Evolutionary conservation across 1,284 basidiomycete genomes (phyloP), one percentile per base, ranked within the genome.

Genomic region (Leccinum huronense): DNA sequence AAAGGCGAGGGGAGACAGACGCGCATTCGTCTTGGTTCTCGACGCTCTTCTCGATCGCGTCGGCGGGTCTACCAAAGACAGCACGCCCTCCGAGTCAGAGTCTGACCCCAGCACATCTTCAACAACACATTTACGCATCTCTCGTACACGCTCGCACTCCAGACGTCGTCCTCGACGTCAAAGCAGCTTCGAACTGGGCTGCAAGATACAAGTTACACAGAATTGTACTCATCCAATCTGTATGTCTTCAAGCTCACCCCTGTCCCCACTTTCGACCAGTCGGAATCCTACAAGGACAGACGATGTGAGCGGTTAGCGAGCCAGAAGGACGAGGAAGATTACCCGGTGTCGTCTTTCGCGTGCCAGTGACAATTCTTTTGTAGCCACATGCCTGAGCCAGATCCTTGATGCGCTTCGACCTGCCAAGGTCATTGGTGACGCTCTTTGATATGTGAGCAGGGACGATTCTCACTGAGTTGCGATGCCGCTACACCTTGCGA

Each of bases 261-360:
- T n/a, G 9, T 19, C 19, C 48, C 14, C 27, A 5, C 53, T 99
- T 78, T 99, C 97, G 5, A 99, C 96, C 16, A 98, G 83, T 58
- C 97, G 84, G 81, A 99, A 99, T 0, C 95, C 94, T 86, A 71
- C 10, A 5, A 64, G 62, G 30, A 55, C 45, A 55, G 54, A 57
- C 1, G 11, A n/a, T 6, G 57, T 65, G 55, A 65, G 53, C 11
- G 58, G 19, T 63, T 53, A 27, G 61, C 8, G 55, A 34, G 42
- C 42, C 9, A 23, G 63, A 16, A 69, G 42, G 34, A 34, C 8
- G 23, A 66, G 57, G 31, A 30, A 48, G 16, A 75, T 60, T 75
- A 84, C 90, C 94, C n/a, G 97, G 97, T 1, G 97, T 98, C 0
- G 97, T 99, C 83, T 99, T 99, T 65, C 97, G 83, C 23, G 97